These are phyloP conservation scores for Chrysanthemum makinoi DNA, from an alignment of 129 eudicot species.

Conservation along the genomic window DNA sequence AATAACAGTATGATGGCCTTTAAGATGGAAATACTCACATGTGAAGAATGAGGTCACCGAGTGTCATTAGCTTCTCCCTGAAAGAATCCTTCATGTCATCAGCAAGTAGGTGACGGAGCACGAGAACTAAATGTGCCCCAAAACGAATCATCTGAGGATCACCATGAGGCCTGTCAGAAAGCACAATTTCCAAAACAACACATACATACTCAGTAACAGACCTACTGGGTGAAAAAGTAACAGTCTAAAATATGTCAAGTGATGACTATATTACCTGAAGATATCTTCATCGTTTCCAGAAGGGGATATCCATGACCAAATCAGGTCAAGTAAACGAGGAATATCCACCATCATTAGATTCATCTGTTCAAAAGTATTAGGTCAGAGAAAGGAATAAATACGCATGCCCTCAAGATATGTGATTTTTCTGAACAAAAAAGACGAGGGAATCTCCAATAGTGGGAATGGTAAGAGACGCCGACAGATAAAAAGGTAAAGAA, in stretches of 20 bases:
- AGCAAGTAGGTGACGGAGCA: constrained; percentile 71
- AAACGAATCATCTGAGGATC: constrained; percentile 98
- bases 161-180: constrained; percentile 79
- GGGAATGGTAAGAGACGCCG: neutral
- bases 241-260: neutral
- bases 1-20: neutral
- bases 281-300: constrained; percentile 62
- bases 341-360: constrained; percentile 86
- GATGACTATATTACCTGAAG: constrained; percentile 56
- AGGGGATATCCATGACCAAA: constrained; percentile 95
- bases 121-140: constrained; percentile 96
- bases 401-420: neutral
- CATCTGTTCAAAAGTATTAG: constrained; percentile 59
- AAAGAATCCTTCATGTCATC: constrained; percentile 83
- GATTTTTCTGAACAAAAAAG: too few relatives aligned
- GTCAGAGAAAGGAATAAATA: constrained; percentile 27
- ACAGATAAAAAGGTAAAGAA: neutral
- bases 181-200: constrained; percentile 18
- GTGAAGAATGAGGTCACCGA: constrained; percentile 91
- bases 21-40: constrained; percentile 50
- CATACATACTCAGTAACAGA: neutral
- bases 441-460: too few relatives aligned
- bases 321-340: constrained; percentile 77
- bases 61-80: constrained; percentile 78
- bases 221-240: neutral